A percentile compares a stretch with the other conserved stretches of the same genome.
These are phyloP conservation scores for Anastatica hierochuntica DNA, from an alignment of 345 rosid genomes.

Conservation along the genomic window DNA sequence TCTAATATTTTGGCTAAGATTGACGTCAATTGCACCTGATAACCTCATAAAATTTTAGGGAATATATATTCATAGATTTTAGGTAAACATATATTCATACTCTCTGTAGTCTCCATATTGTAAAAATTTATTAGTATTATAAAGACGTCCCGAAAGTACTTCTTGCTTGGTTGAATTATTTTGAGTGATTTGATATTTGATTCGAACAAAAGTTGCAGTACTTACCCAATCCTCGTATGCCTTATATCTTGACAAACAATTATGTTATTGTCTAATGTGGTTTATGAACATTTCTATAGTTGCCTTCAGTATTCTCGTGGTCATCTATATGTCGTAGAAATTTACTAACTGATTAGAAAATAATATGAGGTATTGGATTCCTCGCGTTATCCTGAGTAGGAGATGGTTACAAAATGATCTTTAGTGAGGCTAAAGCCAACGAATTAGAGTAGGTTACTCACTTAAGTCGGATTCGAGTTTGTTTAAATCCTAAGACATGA, in stretches of 20 bases:
- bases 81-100: neutral
- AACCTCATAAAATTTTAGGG: neutral
- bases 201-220: neutral
- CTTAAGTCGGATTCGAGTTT: neutral
- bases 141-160: neutral
- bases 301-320: neutral
- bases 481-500: neutral
- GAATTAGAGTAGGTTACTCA: neutral
- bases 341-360: neutral
- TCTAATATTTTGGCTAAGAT: neutral
- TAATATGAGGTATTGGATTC: too few species aligned
- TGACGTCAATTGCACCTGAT: neutral
- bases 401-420: neutral
- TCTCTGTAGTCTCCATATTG: neutral
- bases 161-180: neutral
- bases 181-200: constrained; percentile 4
- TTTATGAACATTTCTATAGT: neutral
- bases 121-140: neutral
- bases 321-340: neutral
- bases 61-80: too few species aligned
- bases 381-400: too few species aligned
- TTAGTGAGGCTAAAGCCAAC: neutral
- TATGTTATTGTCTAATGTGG: neutral
- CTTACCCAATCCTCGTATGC: constrained; percentile 2
- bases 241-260: neutral